phyloP scores from a whole-genome alignment of 169 alveolate species.

The Plasmodium billcollinsi region DNA sequence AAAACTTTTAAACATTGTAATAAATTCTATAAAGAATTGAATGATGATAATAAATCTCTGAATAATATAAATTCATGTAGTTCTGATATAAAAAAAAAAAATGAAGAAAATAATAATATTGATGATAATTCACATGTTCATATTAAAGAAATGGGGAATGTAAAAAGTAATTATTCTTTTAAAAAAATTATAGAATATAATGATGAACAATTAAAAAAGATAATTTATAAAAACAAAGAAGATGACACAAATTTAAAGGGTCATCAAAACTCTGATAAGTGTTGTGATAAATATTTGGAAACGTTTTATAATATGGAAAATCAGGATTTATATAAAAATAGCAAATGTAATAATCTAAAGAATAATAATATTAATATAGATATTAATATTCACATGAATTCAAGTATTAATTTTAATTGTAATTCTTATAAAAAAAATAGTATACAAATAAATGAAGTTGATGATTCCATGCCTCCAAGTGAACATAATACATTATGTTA shows the following conservation, averaged over 20 bases:
- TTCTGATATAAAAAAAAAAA: neutral
- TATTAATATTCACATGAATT: slow-evolving; percentile 1
- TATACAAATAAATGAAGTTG: neutral
- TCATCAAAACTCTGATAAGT: slow-evolving; percentile 9
- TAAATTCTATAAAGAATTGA: neutral
- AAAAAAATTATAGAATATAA: slow-evolving; percentile 56
- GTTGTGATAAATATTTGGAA: slow-evolving; percentile 4
- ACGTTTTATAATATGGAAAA: neutral
- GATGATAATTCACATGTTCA: neutral
- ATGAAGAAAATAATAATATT: neutral
- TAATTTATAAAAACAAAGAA: neutral
- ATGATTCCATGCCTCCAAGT: neutral
- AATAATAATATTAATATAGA: neutral
- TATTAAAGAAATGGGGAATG: neutral
- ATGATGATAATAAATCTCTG: neutral
- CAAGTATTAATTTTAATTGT: neutral
- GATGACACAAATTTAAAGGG: slow-evolving; percentile 3
- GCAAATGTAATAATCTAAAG: neutral
- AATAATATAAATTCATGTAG: neutral
- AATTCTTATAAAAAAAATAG: neutral
- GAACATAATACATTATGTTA: too few species aligned
- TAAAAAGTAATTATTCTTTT: slow-evolving; percentile 1
- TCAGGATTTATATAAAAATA: neutral
- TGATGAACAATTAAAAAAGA: slow-evolving; percentile 57
- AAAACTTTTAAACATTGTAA: neutral